These are phyloP conservation scores for Boletus pseudo-olivaceus DNA, from an alignment of 768 basidiomycete genomes.

Conservation along the genomic window DNA sequence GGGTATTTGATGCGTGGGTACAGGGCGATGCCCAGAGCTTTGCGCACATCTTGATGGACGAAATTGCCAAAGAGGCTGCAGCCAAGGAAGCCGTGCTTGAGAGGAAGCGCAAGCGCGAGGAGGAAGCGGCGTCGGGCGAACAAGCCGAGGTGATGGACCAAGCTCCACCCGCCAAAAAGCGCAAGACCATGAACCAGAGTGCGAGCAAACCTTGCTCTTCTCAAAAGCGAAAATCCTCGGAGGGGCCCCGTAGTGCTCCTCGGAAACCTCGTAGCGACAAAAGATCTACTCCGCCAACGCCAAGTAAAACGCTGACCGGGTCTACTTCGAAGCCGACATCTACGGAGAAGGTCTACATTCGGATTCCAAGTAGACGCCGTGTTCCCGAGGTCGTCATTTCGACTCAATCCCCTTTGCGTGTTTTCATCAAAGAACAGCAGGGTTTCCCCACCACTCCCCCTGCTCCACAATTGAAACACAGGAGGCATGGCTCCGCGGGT, in stretches of 20 bases:
- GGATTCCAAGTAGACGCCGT: slow-evolving; percentile 15
- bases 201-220: slow-evolving; percentile 15
- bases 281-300: slow-evolving; percentile 10
- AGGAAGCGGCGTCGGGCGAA: slow-evolving; percentile 33
- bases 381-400: slow-evolving; percentile 24
- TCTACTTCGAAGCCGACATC: slow-evolving; percentile 19
- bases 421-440: slow-evolving; percentile 12
- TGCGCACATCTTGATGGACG: slow-evolving; percentile 55
- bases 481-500: slow-evolving; percentile 15
- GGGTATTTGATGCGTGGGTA: slow-evolving; percentile 86
- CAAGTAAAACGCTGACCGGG: slow-evolving; percentile 13
- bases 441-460: slow-evolving; percentile 19
- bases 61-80: slow-evolving; percentile 52
- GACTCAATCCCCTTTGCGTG: slow-evolving; percentile 4
- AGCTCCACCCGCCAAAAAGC: slow-evolving; percentile 22
- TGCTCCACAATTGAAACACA: slow-evolving; percentile 23
- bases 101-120: slow-evolving; percentile 56
- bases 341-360: slow-evolving; percentile 27
- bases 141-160: slow-evolving; percentile 9
- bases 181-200: slow-evolving; percentile 18
- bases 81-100: slow-evolving; percentile 54
- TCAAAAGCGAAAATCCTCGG: slow-evolving; percentile 25
- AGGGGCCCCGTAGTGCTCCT: slow-evolving; percentile 20
- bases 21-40: slow-evolving; percentile 86
- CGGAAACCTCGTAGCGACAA: slow-evolving; percentile 30